A percentile compares a stretch with the other conserved stretches of the same genome.
phyloP scores from a whole-genome alignment of 768 basidiomycete genomes.

The Leccinellum rugosiceps region DNA sequence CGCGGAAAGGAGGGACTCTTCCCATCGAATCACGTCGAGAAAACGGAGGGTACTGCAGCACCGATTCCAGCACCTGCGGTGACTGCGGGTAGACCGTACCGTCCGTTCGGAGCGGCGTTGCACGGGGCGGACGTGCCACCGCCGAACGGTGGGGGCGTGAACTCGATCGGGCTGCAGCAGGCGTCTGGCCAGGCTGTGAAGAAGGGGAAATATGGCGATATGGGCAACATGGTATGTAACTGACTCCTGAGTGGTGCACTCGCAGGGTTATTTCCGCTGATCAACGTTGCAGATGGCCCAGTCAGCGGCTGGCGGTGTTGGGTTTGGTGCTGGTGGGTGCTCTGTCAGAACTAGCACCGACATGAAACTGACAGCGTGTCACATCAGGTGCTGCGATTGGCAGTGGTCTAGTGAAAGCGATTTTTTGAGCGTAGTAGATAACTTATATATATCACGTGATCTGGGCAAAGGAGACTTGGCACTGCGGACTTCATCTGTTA shows the following conservation, averaged over 20 bases:
- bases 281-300: slow-evolving; percentile 44
- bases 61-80: background rate
- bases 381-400: slow-evolving; percentile 51
- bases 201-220: slow-evolving; percentile 55
- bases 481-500: background rate
- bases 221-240: slow-evolving; percentile 52
- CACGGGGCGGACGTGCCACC: slow-evolving; percentile 35
- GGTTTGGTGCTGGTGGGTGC: slow-evolving; percentile 68
- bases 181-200: slow-evolving; percentile 38
- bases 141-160: slow-evolving; percentile 23
- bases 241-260: slow-evolving; percentile 2
- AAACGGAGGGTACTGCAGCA: slow-evolving; percentile 31
- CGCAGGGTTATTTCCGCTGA: slow-evolving; percentile 18
- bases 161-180: slow-evolving; percentile 30
- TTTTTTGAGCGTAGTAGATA: slow-evolving; percentile 37
- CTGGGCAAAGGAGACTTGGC: background rate
- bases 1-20: slow-evolving; percentile 71
- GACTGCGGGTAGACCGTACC: slow-evolving; percentile 23
- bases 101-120: slow-evolving; percentile 37
- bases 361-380: background rate
- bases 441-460: slow-evolving; percentile 28
- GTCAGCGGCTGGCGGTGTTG: slow-evolving; percentile 66
- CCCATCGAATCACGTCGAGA: slow-evolving; percentile 74
- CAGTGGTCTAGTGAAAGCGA: slow-evolving; percentile 45
- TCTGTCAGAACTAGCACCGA: background rate